Conservation (phyloP, 1,284 basidiomycete genomes). For the Ustilago vetiveriae region DNA sequence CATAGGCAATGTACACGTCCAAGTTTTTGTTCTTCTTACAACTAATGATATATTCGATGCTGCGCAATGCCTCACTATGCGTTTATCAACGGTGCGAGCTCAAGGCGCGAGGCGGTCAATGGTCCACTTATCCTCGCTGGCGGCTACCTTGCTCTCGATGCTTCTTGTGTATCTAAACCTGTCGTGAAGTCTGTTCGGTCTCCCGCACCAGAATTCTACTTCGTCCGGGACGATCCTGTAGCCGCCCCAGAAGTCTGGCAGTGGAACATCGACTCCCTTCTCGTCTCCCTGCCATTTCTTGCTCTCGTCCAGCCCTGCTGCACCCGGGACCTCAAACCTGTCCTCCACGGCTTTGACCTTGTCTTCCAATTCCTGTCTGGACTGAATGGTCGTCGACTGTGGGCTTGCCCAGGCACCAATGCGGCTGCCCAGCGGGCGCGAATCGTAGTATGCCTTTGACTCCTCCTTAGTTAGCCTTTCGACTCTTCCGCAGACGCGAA, state of each 20-base stretch:
- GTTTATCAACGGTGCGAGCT: too few relatives aligned
- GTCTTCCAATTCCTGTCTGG: slow-evolving; percentile 72
- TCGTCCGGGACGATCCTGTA: slow-evolving; percentile 90
- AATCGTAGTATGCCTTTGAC: slow-evolving; percentile 84
- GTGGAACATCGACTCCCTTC: slow-evolving; percentile 71
- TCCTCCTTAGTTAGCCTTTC: slow-evolving; percentile 79
- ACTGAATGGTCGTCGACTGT: slow-evolving; percentile 83
- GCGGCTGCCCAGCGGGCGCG: slow-evolving; percentile 82
- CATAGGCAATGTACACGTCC: background rate
- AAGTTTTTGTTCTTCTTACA: background rate
- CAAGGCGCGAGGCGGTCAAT: slow-evolving; percentile 56
- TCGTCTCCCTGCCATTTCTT: slow-evolving; percentile 31
- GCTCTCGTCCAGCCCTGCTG: slow-evolving; percentile 47
- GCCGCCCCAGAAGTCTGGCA: slow-evolving; percentile 95
- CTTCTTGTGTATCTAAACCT: slow-evolving; percentile 58
- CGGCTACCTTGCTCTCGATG: slow-evolving; percentile 11
- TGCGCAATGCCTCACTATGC: too few relatives aligned
- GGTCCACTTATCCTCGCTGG: slow-evolving; percentile 44
- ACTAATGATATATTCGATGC: too few relatives aligned
- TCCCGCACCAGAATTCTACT: slow-evolving; percentile 69
- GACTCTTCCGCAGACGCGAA: slow-evolving; percentile 84
- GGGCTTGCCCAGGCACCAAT: slow-evolving; percentile 92
- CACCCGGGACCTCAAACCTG: slow-evolving; percentile 72
- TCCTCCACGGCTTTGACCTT: slow-evolving; percentile 75
- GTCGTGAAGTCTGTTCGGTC: slow-evolving; percentile 63